Evolutionary conservation across 2,329 filamentous ascomycete genomes (phyloP).

Genomic region (Verticillium dahliae): DNA sequence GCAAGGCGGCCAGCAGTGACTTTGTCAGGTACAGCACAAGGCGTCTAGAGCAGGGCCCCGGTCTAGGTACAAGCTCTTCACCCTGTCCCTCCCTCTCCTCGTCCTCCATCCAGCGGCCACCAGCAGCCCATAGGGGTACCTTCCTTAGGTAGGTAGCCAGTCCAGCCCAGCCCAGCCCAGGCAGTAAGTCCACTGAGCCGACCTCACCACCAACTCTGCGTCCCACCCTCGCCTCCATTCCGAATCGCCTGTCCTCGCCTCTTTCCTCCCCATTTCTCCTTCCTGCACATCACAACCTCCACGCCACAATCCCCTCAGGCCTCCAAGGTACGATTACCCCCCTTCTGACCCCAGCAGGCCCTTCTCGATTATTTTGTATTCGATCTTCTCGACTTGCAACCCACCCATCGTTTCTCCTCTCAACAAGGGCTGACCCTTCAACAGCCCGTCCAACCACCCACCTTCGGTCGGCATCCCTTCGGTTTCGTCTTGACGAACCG

Average conservation of each 20-base stretch:
- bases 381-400: background rate
- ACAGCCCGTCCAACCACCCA: background rate
- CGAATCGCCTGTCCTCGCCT: background rate
- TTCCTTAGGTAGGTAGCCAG: background rate
- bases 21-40: background rate
- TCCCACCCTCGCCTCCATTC: background rate
- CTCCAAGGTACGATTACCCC: conserved; percentile 3
- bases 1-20: no score
- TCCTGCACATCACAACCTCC: conserved; percentile 11
- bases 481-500: background rate
- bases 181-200: conserved; percentile 1
- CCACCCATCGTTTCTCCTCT: background rate
- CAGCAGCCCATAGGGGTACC: no score
- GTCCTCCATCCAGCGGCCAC: no score
- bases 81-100: no score
- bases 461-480: background rate
- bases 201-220: background rate
- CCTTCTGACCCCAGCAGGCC: background rate
- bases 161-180: conserved; percentile 5
- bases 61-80: no score
- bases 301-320: conserved; percentile 8
- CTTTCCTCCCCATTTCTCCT: conserved; percentile 1
- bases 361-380: background rate
- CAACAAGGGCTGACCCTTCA: background rate
- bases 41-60: no score